Base-by-base conservation (phyloP, 2,329 filamentous ascomycete genomes). In the Claviceps lovelessii region DNA sequence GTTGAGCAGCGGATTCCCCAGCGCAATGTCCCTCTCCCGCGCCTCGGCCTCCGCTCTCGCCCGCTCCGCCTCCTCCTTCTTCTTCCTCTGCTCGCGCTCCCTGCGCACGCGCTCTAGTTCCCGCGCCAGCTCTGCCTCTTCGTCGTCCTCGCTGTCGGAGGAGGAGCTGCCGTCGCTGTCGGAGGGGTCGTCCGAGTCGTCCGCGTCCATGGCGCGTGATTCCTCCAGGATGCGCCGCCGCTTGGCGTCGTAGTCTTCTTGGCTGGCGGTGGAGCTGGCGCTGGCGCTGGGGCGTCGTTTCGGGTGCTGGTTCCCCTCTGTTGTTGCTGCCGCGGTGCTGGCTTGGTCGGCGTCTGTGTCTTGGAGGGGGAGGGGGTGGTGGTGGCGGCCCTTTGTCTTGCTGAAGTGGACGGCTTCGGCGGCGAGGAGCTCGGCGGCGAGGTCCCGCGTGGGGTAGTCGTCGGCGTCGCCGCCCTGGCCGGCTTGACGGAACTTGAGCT, bases 21-120 rank as follows among this genome's bases (percentile, higher is more conserved):
- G 75, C 41, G 93, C 91, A 63, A 97, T 95, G 63, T 96, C 88
- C 60, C 83, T 79, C 70, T 95, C 91, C 57, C 88, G 79, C 64
- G 86, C 80, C 65, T 91, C 90, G 65, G 93, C 78, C 66, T 96
- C 91, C 59, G 83, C 78, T 33, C 83, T 86, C n/a, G 82, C 83
- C 56, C 83, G 82, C 67, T 91, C 89, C 39, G 81, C 84, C 67
- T 95, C 91, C 77, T 71, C 68, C 59, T 63, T 64, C 62, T 68
- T 70, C 67, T 71, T 72, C 56, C 66, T 70, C 55, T 72, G 70
- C 48, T 73, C 70, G n/a, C 72, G 64, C 59, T 93, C 89, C 58
- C 83, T 83, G 67, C 94, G 88, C 67, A 98, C 95, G 68, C 95
- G 93, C 65, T 95, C 91, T 49, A 98, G 72, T 68, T 98, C 93